Evolutionary conservation across 2,329 filamentous ascomycete genomes (phyloP).

Genomic region (Colletotrichum chrysophilum): DNA sequence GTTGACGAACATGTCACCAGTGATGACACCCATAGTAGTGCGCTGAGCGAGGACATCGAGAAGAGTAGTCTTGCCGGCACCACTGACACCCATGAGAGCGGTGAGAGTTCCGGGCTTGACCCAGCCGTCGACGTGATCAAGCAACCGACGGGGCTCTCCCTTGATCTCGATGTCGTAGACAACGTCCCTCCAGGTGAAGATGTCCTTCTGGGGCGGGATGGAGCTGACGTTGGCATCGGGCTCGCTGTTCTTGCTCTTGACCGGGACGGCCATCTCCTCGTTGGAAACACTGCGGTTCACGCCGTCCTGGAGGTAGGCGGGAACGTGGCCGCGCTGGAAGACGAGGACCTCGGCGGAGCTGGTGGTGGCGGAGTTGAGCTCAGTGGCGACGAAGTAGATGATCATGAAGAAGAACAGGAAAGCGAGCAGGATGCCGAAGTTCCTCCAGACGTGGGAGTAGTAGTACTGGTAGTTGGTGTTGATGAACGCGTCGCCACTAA

Average conservation of each 20-base stretch:
- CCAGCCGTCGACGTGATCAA: conserved; percentile 86
- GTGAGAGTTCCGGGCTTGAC: conserved; percentile 89
- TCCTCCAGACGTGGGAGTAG: conserved; percentile 67
- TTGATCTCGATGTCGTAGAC: conserved; percentile 78
- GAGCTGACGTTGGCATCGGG: conserved; percentile 28
- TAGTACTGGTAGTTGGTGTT: conserved; percentile 59
- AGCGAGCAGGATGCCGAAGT: conserved; percentile 70
- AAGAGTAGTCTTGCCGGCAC: conserved; percentile 49
- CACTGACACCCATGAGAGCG: conserved; percentile 72
- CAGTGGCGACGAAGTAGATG: conserved; percentile 67
- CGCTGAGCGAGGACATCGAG: conserved; percentile 51
- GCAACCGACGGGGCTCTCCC: conserved; percentile 69
- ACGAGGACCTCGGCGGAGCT: conserved; percentile 74
- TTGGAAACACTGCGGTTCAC: conserved; percentile 31
- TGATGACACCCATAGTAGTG: conserved; percentile 66
- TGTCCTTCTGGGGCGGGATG: conserved; percentile 51
- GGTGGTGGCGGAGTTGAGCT: conserved; percentile 67
- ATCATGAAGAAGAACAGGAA: conserved; percentile 69
- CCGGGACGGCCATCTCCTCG: conserved; percentile 40
- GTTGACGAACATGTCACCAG: conserved; percentile 70
- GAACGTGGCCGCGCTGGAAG: conserved; percentile 63
- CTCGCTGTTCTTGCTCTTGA: conserved; percentile 61
- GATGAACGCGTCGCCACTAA: conserved; percentile 69
- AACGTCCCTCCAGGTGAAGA: conserved; percentile 83
- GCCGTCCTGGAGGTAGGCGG: conserved; percentile 41